These are phyloP conservation scores for Gremmenia infestans DNA, from an alignment of 2,329 filamentous ascomycete species.

Conservation along the genomic window DNA sequence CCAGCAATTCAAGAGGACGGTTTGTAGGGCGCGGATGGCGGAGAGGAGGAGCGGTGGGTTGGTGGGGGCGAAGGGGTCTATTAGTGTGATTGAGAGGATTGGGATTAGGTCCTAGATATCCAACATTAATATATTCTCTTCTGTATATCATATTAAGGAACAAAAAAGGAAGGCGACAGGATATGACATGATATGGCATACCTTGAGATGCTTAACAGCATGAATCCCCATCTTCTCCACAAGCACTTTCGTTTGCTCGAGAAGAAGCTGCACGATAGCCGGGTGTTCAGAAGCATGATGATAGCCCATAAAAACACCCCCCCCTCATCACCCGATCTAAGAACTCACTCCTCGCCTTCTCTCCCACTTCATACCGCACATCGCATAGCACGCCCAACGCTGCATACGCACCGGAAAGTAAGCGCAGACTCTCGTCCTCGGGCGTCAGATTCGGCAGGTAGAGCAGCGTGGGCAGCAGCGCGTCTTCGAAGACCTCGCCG, in stretches of 20 bases:
- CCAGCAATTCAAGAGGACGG: conserved; percentile 61
- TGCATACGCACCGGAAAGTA: conserved; percentile 63
- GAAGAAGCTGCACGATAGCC: conserved; percentile 51
- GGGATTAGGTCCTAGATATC: conserved; percentile 58
- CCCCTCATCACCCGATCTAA: conserved; percentile 52
- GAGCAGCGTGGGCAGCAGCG: conserved; percentile 66
- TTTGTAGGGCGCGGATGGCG: conserved; percentile 44
- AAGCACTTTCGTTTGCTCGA: conserved; percentile 44
- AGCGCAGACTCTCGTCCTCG: conserved; percentile 58
- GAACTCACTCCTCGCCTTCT: conserved; percentile 33
- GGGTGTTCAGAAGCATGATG: conserved; percentile 56
- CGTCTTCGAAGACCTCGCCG: conserved; percentile 61
- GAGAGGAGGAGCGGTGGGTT: conserved; percentile 49
- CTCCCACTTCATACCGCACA: conserved; percentile 11
- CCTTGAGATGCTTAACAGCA: conserved; percentile 63
- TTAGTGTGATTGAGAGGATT: conserved; percentile 58
- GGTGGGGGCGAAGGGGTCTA: conserved; percentile 61
- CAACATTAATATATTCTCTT: background rate
- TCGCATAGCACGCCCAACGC: conserved; percentile 55
- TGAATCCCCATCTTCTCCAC: conserved; percentile 55
- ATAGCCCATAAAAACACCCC: conserved; percentile 51
- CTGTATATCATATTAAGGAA: background rate
- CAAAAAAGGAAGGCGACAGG: background rate
- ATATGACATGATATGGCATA: conserved; percentile 34
- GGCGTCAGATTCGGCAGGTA: conserved; percentile 74